Percentiles rank a stretch among this genome's conserved stretches.
phyloP scores from a whole-genome alignment of 768 basidiomycete species.

The Xerocomellus intermedius region DNA sequence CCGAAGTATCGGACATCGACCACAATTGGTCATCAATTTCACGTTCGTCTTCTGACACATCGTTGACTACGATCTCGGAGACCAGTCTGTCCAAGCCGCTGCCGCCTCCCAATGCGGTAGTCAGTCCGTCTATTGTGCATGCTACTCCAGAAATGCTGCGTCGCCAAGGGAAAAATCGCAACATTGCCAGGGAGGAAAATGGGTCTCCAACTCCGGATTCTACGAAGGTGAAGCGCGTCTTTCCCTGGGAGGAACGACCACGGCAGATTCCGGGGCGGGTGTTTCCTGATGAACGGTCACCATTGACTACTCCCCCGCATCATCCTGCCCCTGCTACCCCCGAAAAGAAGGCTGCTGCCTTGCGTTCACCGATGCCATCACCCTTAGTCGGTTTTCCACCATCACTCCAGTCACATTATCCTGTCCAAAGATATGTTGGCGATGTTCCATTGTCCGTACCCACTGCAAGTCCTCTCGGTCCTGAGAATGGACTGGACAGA shows the following conservation, averaged over 20 bases:
- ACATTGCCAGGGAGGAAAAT: slow-evolving; percentile 48
- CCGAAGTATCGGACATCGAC: slow-evolving; percentile 83
- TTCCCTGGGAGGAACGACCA: slow-evolving; percentile 92
- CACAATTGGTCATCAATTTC: slow-evolving; percentile 36
- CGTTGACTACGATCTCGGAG: slow-evolving; percentile 19
- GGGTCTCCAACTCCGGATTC: slow-evolving; percentile 62
- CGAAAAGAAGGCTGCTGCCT: slow-evolving; percentile 12
- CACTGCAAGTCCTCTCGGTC: slow-evolving; percentile 36
- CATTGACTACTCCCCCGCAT: slow-evolving; percentile 35
- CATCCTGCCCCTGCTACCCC: slow-evolving; percentile 35
- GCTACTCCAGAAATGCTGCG: slow-evolving; percentile 65
- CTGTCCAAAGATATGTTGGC: slow-evolving; percentile 71
- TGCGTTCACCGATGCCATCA: slow-evolving; percentile 33
- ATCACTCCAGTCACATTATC: slow-evolving; percentile 68
- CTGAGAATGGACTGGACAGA: slow-evolving; percentile 32
- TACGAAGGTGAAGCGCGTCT: slow-evolving; percentile 70
- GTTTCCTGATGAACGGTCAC: slow-evolving; percentile 66
- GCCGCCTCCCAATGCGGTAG: slow-evolving; percentile 42
- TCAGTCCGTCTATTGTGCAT: slow-evolving; percentile 57
- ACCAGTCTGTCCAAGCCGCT: slow-evolving; percentile 15
- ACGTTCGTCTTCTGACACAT: slow-evolving; percentile 27
- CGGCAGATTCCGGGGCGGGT: slow-evolving; percentile 66
- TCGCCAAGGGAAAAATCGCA: slow-evolving; percentile 72
- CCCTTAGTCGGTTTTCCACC: slow-evolving; percentile 48
- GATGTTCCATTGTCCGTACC: slow-evolving; percentile 53